Conservation (phyloP, 2,329 filamentous ascomycete genomes). For the Trichoderma sp. region DNA sequence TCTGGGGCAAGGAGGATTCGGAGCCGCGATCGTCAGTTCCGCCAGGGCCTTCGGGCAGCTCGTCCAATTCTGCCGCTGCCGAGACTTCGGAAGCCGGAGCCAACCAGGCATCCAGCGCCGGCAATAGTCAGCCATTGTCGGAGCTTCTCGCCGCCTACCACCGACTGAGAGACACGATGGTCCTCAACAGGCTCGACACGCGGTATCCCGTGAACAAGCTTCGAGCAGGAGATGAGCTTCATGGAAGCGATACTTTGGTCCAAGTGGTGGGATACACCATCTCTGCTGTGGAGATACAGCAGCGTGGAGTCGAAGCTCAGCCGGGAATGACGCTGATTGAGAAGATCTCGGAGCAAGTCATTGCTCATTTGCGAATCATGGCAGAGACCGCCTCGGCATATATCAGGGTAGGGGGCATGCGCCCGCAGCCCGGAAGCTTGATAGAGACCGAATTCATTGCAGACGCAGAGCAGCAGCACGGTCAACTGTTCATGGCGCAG, state of each 20-base stretch:
- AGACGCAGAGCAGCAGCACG: conserved; percentile 72
- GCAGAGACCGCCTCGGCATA: conserved; percentile 88
- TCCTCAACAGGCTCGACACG: conserved; percentile 55
- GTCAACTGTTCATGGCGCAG: conserved; percentile 71
- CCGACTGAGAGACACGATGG: conserved; percentile 61
- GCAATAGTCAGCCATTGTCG: conserved; percentile 41
- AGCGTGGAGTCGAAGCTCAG: conserved; percentile 78
- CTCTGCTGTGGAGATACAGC: conserved; percentile 85
- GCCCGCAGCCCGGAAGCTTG: conserved; percentile 59
- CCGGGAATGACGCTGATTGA: conserved; percentile 76
- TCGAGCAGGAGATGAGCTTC: conserved; percentile 49
- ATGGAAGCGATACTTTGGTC: conserved; percentile 61
- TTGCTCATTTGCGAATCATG: conserved; percentile 86
- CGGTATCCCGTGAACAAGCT: conserved; percentile 41
- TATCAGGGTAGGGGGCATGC: conserved; percentile 72
- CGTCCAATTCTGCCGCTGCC: conserved; percentile 44
- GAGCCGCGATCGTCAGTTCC: conserved; percentile 37
- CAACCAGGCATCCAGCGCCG: conserved; percentile 27
- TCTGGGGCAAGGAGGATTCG: conserved; percentile 47
- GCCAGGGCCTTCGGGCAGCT: conserved; percentile 47
- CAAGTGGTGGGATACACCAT: conserved; percentile 80
- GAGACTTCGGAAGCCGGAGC: conserved; percentile 35
- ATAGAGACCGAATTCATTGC: conserved; percentile 67
- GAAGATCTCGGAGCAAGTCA: conserved; percentile 77
- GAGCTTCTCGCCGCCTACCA: conserved; percentile 65